Percentiles rank a stretch among this genome's conserved stretches.
Evolutionary conservation across 805 yeast genomes (phyloP).

Genomic region (Hanseniaspora singularis): DNA sequence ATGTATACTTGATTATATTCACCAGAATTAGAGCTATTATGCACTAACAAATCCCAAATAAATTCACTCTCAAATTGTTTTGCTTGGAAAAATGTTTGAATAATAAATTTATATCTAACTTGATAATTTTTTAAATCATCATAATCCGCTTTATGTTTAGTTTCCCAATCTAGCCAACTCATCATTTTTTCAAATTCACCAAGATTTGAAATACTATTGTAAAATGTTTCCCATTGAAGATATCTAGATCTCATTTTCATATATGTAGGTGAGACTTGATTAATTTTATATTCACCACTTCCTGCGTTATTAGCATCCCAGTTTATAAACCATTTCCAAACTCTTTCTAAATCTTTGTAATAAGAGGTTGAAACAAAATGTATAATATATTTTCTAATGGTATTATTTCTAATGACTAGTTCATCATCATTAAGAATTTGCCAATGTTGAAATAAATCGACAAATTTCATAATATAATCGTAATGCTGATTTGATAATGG

Average conservation of each 20-base stretch:
- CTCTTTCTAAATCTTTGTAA: conserved; percentile 11
- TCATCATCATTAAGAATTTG: conserved; percentile 11
- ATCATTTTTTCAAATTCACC: neutral
- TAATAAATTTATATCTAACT: conserved; percentile 9
- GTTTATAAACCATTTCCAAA: conserved; percentile 14
- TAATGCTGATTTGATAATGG: conserved; percentile 6
- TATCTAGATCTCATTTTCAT: conserved; percentile 15
- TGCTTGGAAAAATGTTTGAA: conserved; percentile 6
- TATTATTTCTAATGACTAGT: conserved; percentile 10
- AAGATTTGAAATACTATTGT: neutral
- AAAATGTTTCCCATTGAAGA: conserved; percentile 4
- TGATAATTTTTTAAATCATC: conserved; percentile 10
- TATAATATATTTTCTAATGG: conserved; percentile 12
- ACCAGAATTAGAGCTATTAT: conserved; percentile 11
- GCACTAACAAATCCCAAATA: conserved; percentile 5
- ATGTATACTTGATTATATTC: conserved; percentile 9
- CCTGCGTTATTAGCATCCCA: conserved; percentile 14
- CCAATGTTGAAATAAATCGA: conserved; percentile 13
- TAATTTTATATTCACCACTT: conserved; percentile 14
- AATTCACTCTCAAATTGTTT: conserved; percentile 7
- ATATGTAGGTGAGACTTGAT: conserved; percentile 11
- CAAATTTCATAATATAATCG: conserved; percentile 7
- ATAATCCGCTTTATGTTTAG: conserved; percentile 9
- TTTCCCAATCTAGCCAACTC: conserved; percentile 8
- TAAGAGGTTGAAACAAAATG: conserved; percentile 8